Evolutionary conservation across 768 basidiomycete species (phyloP).

Genomic region (Agaricus sinodeliciosus): DNA sequence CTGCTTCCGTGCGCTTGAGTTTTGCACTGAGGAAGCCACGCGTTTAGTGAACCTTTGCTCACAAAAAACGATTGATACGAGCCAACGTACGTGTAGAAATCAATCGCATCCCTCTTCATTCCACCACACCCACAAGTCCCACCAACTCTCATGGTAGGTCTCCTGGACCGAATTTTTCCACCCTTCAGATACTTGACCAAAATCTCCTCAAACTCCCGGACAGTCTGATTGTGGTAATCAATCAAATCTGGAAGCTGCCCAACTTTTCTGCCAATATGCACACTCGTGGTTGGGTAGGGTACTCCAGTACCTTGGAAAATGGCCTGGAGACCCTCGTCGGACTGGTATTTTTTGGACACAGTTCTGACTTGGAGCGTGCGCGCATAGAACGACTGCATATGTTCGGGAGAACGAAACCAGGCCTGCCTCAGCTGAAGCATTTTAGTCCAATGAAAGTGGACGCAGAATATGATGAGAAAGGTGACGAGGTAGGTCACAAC

Average conservation of each 20-base stretch:
- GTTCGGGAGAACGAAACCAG: slow-evolving; percentile 91
- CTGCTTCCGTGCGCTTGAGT: slow-evolving; percentile 61
- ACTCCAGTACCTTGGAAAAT: slow-evolving; percentile 72
- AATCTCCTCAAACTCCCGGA: slow-evolving; percentile 84
- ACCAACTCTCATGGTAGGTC: slow-evolving; percentile 78
- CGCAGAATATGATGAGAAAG: slow-evolving; percentile 59
- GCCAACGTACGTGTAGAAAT: slow-evolving; percentile 76
- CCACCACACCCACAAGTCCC: slow-evolving; percentile 82
- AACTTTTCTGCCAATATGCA: slow-evolving; percentile 83
- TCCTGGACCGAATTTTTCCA: slow-evolving; percentile 68
- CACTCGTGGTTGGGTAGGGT: slow-evolving; percentile 88
- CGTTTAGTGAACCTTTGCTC: background rate
- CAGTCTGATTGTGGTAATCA: slow-evolving; percentile 88
- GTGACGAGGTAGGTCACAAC: slow-evolving; percentile 79
- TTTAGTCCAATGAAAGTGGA: slow-evolving; percentile 67
- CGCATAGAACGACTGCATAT: slow-evolving; percentile 87
- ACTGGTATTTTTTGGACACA: slow-evolving; percentile 76
- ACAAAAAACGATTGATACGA: background rate
- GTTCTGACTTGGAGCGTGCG: slow-evolving; percentile 80
- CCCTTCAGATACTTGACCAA: slow-evolving; percentile 88
- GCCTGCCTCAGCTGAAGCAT: slow-evolving; percentile 75
- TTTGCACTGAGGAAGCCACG: slow-evolving; percentile 31
- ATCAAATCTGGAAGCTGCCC: slow-evolving; percentile 87
- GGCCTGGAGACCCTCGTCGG: slow-evolving; percentile 74
- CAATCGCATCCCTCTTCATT: slow-evolving; percentile 83